A percentile compares a stretch with the other conserved stretches of the same genome.
phyloP scores from a whole-genome alignment of 495 filamentous ascomycete species.

The Cladorrhinum samala region DNA sequence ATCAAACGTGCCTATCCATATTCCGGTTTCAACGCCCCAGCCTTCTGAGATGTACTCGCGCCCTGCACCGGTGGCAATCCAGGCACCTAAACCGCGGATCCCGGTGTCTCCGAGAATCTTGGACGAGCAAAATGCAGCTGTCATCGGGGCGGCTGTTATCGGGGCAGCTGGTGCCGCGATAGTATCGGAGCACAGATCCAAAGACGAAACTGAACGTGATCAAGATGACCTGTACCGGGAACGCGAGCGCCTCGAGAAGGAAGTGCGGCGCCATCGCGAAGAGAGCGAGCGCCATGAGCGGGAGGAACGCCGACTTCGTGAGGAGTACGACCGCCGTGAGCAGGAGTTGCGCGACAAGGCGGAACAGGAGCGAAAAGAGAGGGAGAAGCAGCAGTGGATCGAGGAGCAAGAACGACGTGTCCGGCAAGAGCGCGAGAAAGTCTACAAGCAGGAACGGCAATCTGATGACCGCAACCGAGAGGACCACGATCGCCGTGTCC shows the following conservation, averaged over 20 bases:
- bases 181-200: too few relatives aligned
- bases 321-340: conserved; percentile 22
- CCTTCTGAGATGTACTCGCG: neutral
- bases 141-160: conserved; percentile 14
- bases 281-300: conserved; percentile 21
- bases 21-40: conserved; percentile 3
- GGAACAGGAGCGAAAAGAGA: conserved; percentile 7
- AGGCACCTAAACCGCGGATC: conserved; percentile 39
- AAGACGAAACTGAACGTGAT: conserved; percentile 15
- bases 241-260: conserved; percentile 13
- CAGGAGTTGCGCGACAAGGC: conserved; percentile 13
- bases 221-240: conserved; percentile 9
- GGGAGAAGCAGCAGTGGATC: conserved; percentile 11
- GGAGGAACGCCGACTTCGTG: conserved; percentile 17
- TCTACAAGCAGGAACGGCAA: conserved; percentile 19
- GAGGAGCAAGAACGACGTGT: conserved; percentile 21
- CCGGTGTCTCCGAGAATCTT: conserved; percentile 38
- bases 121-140: conserved; percentile 24
- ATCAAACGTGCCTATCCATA: conserved; percentile 36
- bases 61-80: conserved; percentile 31
- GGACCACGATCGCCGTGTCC: conserved; percentile 10
- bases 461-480: conserved; percentile 18
- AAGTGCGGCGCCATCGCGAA: conserved; percentile 21
- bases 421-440: conserved; percentile 21
- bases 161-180: conserved; percentile 43